Evolutionary conservation across 768 basidiomycete species (phyloP).

Genomic region (Rhizopogon vesiculosus): DNA sequence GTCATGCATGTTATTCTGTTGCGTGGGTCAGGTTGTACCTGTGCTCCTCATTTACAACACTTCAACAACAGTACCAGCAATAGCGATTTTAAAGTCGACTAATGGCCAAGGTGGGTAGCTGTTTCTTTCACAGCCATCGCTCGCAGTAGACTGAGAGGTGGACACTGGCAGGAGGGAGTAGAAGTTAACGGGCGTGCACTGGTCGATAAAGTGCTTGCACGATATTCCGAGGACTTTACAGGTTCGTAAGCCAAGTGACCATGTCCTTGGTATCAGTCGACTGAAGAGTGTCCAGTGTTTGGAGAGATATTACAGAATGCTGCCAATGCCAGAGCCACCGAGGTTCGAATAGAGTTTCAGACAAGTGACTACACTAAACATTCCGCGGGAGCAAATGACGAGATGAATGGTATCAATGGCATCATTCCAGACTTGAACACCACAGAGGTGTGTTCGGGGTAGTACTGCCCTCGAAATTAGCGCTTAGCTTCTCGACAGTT

Average conservation of each 20-base stretch:
- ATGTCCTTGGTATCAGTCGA: neutral
- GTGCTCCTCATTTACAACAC: neutral
- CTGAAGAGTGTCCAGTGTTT: conserved; percentile 29
- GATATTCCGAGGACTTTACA: conserved; percentile 13
- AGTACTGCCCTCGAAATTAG: neutral
- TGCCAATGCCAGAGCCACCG: conserved; percentile 41
- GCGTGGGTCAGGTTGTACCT: too few relatives aligned
- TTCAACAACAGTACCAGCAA: neutral
- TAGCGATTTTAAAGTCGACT: neutral
- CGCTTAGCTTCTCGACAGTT: conserved; percentile 20
- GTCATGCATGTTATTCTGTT: too few relatives aligned
- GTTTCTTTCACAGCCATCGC: neutral
- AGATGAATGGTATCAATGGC: neutral
- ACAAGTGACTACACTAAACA: conserved; percentile 13
- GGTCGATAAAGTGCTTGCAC: conserved; percentile 12
- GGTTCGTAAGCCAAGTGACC: conserved; percentile 1
- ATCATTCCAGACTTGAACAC: conserved; percentile 2
- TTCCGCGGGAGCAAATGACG: neutral
- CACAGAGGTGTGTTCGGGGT: neutral
- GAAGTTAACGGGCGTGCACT: conserved; percentile 11
- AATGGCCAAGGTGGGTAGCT: neutral
- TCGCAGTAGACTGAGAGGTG: neutral
- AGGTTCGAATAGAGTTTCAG: conserved; percentile 33
- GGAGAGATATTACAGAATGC: conserved; percentile 56
- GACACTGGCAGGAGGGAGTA: neutral